These are phyloP conservation scores for Cichorium intybus DNA, from an alignment of 140 eudicot genomes.

Conservation along the genomic window DNA sequence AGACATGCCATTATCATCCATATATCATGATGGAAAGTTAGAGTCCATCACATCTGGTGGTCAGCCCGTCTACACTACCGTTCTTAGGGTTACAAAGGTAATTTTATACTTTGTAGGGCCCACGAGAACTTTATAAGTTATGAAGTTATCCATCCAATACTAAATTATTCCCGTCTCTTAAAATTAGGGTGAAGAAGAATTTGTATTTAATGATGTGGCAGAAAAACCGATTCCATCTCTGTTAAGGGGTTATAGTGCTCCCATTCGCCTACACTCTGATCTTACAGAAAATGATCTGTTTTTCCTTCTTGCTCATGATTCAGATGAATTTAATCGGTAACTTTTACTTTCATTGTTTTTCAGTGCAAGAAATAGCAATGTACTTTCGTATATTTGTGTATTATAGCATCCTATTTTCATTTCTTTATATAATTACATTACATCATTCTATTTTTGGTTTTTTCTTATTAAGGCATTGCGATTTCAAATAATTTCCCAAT, in stretches of 20 bases:
- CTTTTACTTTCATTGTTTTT: no score
- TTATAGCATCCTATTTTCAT: no score
- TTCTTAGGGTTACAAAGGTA: conserved; percentile 91
- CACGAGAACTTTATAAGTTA: not conserved
- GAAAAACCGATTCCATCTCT: conserved; percentile 87
- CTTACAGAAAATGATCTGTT: conserved; percentile 71
- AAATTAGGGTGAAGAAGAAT: conserved; percentile 87
- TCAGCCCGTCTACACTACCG: conserved; percentile 62
- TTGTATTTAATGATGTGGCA: conserved; percentile 64
- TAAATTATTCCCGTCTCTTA: not conserved
- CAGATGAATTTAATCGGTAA: conserved; percentile 97
- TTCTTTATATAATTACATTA: no score
- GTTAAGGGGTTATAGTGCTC: conserved; percentile 91
- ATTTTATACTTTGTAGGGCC: not conserved
- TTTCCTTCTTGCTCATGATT: conserved; percentile 98
- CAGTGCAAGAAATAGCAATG: not conserved
- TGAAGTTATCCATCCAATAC: not conserved
- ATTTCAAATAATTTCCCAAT: no score
- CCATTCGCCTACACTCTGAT: conserved; percentile 88
- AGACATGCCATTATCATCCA: conserved; percentile 77
- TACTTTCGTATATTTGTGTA: not conserved
- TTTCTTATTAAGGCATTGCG: no score
- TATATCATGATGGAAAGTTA: conserved; percentile 66
- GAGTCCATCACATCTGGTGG: conserved; percentile 42
- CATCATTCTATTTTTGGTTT: no score